Evolutionary conservation across 352 stramenopile genomes (phyloP).

Genomic region (Globisporangium heterothallicum): DNA sequence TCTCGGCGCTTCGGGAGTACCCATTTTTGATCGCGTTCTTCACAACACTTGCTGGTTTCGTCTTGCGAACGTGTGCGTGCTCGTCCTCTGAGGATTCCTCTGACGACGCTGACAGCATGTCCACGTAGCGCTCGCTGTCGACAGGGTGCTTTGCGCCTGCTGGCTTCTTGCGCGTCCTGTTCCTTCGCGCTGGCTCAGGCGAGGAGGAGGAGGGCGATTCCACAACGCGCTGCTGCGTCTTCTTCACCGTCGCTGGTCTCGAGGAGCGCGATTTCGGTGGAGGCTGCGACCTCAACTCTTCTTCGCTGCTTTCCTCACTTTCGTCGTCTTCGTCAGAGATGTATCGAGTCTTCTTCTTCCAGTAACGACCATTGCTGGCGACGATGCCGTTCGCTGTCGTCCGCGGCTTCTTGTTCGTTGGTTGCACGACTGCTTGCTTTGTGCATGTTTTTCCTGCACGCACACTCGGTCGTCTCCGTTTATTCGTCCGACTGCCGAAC

Average conservation of each 20-base stretch:
- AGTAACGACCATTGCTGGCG: background rate
- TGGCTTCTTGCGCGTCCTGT: background rate
- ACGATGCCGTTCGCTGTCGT: background rate
- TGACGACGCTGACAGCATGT: slow-evolving; percentile 8
- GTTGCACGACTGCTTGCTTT: too few relatives aligned
- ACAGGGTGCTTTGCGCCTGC: background rate
- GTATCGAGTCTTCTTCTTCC: background rate
- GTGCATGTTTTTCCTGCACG: too few relatives aligned
- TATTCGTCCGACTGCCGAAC: slow-evolving; percentile 2
- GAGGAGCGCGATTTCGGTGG: background rate
- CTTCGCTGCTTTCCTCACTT: background rate
- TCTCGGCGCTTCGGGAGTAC: background rate
- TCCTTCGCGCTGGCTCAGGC: too few relatives aligned
- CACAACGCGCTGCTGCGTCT: too few relatives aligned
- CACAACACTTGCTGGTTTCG: slow-evolving; percentile 7
- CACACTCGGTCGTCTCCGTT: slow-evolving; percentile 11
- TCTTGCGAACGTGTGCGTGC: background rate
- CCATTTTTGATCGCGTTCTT: background rate
- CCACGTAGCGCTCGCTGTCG: background rate
- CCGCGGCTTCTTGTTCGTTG: background rate
- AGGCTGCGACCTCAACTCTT: background rate
- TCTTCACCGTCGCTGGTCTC: background rate
- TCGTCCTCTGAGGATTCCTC: background rate
- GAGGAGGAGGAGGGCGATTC: too few relatives aligned
- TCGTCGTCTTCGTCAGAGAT: background rate